Percentiles rank a stretch among this genome's conserved stretches.
Evolutionary conservation across 331 rosid species (phyloP).

Genomic region (Malus hybrid): DNA sequence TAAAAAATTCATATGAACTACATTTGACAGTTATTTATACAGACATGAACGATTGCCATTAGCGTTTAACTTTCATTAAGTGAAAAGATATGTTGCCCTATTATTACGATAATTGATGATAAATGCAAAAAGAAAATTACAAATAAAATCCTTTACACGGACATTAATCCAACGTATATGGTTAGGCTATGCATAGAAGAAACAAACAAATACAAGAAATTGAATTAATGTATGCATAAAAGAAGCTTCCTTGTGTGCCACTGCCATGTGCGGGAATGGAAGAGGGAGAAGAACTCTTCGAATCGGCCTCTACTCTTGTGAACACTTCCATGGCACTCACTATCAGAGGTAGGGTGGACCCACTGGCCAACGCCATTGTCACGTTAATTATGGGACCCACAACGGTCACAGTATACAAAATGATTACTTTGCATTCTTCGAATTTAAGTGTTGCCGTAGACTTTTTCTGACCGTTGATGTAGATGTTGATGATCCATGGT

Average conservation of each 20-base stretch:
- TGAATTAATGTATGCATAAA: not conserved
- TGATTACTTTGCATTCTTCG: not conserved
- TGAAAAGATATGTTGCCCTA: no score
- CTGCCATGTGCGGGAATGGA: not conserved
- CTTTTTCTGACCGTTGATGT: constrained; percentile 9
- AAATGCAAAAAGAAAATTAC: no score
- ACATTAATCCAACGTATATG: no score
- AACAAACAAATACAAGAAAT: constrained; percentile 2
- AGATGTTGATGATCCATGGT: not conserved
- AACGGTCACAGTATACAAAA: constrained; percentile 7
- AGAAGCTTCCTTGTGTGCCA: not conserved
- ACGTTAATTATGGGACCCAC: not conserved
- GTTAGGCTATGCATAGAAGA: not conserved
- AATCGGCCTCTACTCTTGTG: not conserved
- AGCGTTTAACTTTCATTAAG: no score
- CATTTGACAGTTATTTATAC: no score
- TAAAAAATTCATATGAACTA: no score
- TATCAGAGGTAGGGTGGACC: constrained; percentile 6
- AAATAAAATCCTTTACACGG: no score
- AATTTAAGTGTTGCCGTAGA: not conserved
- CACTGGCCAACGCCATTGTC: not conserved
- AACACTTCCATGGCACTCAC: constrained; percentile 14
- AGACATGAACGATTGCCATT: no score
- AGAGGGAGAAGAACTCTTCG: not conserved
- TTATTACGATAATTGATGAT: no score